Evolutionary conservation across 169 alveolate genomes (phyloP).

Genomic region (Fabrea salina): DNA sequence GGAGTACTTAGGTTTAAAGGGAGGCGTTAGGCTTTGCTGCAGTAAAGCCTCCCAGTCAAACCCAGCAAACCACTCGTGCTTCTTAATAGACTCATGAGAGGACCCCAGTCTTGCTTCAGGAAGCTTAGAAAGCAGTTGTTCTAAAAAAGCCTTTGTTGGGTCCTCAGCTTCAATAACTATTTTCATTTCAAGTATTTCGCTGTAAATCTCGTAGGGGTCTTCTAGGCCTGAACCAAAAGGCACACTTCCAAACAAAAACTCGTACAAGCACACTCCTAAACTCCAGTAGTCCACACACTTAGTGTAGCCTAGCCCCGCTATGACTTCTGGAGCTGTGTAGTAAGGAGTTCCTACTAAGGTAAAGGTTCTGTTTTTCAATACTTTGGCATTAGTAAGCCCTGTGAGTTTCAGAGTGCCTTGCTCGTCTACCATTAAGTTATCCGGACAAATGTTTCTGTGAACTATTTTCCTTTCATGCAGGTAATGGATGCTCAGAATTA

Average conservation of each 20-base stretch:
- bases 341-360: conserved; percentile 80
- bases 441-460: conserved; percentile 83
- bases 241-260: conserved; percentile 71
- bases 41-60: conserved; percentile 40
- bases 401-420: conserved; percentile 75
- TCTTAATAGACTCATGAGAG: conserved; percentile 35
- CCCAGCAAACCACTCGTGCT: conserved; percentile 45
- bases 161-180: conserved; percentile 32
- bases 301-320: conserved; percentile 74
- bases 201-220: conserved; percentile 64
- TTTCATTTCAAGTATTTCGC: conserved; percentile 43
- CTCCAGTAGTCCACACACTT: conserved; percentile 80
- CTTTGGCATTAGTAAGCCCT: conserved; percentile 79
- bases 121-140: conserved; percentile 33
- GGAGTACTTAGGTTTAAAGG: conserved; percentile 17
- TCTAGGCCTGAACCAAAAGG: conserved; percentile 81
- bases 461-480: conserved; percentile 65
- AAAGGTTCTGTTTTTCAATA: conserved; percentile 59
- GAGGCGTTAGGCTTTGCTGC: neutral
- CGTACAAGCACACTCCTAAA: conserved; percentile 76
- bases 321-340: conserved; percentile 78
- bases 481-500: conserved; percentile 63
- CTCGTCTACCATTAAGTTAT: conserved; percentile 77
- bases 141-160: conserved; percentile 41
- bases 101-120: conserved; percentile 39